Percentiles rank a stretch among this genome's conserved stretches.
Evolutionary conservation across 805 yeast species (phyloP).

Genomic region (Starmerella vitae): DNA sequence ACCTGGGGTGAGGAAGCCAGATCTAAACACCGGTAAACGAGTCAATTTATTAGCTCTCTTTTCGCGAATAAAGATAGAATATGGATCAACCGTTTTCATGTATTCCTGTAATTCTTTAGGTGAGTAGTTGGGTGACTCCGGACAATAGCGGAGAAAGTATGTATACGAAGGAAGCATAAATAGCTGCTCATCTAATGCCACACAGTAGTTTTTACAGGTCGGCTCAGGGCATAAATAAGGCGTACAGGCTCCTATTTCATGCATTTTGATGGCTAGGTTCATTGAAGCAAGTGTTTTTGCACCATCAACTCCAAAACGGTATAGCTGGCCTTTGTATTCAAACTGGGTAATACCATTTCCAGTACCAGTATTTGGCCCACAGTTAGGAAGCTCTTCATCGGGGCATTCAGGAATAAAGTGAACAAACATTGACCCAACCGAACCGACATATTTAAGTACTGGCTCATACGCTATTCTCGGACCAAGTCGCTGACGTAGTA

Average conservation of each 20-base stretch:
- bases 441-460: slow-evolving; percentile 11
- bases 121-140: background rate
- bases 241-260: slow-evolving; percentile 8
- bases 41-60: background rate
- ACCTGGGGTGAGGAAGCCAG: background rate
- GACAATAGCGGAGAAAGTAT: slow-evolving; percentile 11
- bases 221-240: slow-evolving; percentile 11
- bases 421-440: slow-evolving; percentile 12
- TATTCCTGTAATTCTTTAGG: background rate
- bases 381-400: slow-evolving; percentile 12
- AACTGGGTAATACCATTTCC: slow-evolving; percentile 11
- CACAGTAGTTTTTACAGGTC: slow-evolving; percentile 12
- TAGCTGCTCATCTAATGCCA: slow-evolving; percentile 15
- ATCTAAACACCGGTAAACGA: background rate
- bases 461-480: slow-evolving; percentile 5
- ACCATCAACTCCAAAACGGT: slow-evolving; percentile 15
- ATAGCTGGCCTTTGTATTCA: slow-evolving; percentile 10
- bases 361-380: slow-evolving; percentile 4
- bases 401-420: slow-evolving; percentile 14
- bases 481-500: slow-evolving; percentile 4
- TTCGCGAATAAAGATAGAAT: background rate
- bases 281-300: slow-evolving; percentile 11
- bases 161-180: slow-evolving; percentile 10
- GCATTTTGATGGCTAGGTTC: slow-evolving; percentile 11
- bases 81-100: background rate